phyloP scores from a whole-genome alignment of 2,329 filamentous ascomycete species.

The Trichoderma polysporum region DNA sequence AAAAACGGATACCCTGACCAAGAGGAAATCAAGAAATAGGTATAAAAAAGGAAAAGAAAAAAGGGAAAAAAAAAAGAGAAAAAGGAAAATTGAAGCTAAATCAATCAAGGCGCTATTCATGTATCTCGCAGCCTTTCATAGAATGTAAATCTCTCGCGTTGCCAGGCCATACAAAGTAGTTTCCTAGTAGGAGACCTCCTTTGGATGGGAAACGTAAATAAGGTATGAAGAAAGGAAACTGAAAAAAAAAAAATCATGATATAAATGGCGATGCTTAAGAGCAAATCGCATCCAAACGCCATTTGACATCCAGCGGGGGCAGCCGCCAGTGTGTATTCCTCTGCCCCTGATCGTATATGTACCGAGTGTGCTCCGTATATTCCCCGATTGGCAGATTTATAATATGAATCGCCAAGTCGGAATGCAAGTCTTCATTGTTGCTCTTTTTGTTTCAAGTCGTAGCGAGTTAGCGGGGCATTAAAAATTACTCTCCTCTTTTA shows the following conservation, averaged over 20 bases:
- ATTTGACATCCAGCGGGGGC: background rate
- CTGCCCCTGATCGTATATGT: slow-evolving; percentile 8
- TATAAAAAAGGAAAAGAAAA: background rate
- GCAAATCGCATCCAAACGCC: slow-evolving; percentile 17
- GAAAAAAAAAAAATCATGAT: background rate
- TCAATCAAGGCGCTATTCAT: slow-evolving; percentile 18
- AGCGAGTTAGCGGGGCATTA: background rate
- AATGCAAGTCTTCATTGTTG: background rate
- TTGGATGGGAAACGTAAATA: background rate
- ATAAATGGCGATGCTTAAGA: background rate
- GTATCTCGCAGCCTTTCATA: slow-evolving; percentile 17
- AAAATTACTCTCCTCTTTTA: background rate
- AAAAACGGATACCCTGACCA: background rate
- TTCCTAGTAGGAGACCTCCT: background rate
- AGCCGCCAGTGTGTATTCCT: background rate
- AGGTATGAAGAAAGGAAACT: background rate
- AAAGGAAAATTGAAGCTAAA: background rate
- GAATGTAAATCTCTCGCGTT: background rate
- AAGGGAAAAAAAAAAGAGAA: background rate
- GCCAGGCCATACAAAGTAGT: background rate
- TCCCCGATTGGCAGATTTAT: background rate
- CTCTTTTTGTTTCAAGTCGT: background rate
- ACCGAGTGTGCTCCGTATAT: slow-evolving; percentile 2
- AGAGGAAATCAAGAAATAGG: background rate
- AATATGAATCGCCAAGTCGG: background rate